These are phyloP conservation scores for Dictyostelium gargantuum DNA, from an alignment of 208 protist species.

Conservation along the genomic window DNA sequence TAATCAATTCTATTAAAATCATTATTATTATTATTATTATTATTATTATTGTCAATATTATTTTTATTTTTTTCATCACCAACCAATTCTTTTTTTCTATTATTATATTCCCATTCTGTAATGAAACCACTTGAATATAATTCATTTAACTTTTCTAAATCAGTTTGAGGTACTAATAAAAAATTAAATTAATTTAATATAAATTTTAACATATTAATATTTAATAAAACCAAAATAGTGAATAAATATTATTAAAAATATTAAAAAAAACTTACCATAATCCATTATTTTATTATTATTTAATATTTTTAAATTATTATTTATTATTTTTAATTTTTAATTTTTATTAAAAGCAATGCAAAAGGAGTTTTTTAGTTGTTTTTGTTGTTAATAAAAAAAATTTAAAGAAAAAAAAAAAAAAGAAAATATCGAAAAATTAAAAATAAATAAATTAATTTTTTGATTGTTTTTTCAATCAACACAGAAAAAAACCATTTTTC, in stretches of 20 bases:
- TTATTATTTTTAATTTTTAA: too few species aligned
- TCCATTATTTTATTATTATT: neutral
- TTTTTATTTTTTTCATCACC: neutral
- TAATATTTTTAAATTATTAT: neutral
- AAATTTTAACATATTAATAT: neutral
- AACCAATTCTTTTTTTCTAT: conserved; percentile 29
- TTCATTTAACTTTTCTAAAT: conserved; percentile 19
- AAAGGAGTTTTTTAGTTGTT: too few species aligned
- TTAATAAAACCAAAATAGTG: neutral
- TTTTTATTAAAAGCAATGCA: too few species aligned
- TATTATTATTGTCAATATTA: neutral
- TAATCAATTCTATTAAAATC: neutral
- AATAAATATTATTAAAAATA: neutral
- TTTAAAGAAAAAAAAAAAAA: neutral
- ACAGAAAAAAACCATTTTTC: too few species aligned
- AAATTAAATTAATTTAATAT: neutral
- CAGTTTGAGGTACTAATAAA: neutral
- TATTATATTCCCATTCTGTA: conserved; percentile 19
- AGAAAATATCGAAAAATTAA: too few species aligned
- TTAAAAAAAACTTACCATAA: neutral
- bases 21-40: neutral
- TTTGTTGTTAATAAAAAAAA: too few species aligned
- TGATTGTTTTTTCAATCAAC: too few species aligned
- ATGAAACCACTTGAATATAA: conserved; percentile 14
- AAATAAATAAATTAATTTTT: too few species aligned